Conservation (phyloP, 2,329 filamentous ascomycete genomes). For the Fusarium pininemorale region DNA sequence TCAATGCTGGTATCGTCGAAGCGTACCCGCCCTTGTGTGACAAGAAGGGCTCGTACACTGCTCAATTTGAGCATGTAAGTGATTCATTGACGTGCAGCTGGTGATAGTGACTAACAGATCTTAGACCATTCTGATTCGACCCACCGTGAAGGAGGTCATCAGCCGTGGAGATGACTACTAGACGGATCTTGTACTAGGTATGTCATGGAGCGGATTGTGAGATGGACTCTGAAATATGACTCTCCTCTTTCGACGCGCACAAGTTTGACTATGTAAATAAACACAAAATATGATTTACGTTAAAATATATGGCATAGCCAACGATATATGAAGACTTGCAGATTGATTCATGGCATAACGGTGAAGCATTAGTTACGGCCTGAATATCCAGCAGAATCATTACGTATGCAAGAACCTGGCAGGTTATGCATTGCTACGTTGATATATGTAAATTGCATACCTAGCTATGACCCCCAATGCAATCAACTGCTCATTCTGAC, state of each 20-base stretch:
- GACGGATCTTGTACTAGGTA: neutral
- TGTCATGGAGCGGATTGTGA: conserved; percentile 8
- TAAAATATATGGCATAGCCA: neutral
- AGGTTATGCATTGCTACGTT: conserved; percentile 20
- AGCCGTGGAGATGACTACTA: conserved; percentile 88
- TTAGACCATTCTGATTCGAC: conserved; percentile 79
- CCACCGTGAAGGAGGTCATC: conserved; percentile 86
- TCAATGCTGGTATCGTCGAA: conserved; percentile 84
- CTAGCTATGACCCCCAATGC: conserved; percentile 5
- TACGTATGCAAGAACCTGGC: neutral
- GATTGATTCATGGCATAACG: neutral
- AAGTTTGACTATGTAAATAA: conserved; percentile 3
- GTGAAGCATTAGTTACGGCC: neutral
- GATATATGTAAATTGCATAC: neutral
- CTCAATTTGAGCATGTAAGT: conserved; percentile 93
- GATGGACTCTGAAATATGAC: conserved; percentile 45
- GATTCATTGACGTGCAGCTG: neutral
- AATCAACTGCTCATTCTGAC: conserved; percentile 17
- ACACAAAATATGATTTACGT: conserved; percentile 11
- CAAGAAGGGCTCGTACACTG: conserved; percentile 93
- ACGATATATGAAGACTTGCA: neutral
- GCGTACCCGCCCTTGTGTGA: conserved; percentile 90
- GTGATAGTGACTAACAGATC: conserved; percentile 17
- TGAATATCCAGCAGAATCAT: neutral
- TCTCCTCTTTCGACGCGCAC: conserved; percentile 33